A percentile compares a stretch with the other conserved stretches of the same genome.
Conservation (phyloP, 2,329 filamentous ascomycete genomes). For the Diaporthe helianthi region DNA sequence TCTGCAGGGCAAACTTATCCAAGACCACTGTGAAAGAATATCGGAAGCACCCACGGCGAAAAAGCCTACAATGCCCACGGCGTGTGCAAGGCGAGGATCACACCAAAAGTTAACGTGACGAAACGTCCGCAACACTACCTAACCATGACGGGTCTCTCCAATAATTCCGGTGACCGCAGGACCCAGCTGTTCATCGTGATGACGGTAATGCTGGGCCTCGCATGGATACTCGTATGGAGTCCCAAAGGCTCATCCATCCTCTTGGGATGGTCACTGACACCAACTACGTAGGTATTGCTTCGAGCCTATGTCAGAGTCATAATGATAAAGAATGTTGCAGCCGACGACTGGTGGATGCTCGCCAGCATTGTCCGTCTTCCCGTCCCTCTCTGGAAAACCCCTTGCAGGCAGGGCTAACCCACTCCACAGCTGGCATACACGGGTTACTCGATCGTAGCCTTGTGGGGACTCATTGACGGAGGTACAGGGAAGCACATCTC, state of each 20-base stretch:
- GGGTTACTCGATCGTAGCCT: slow-evolving; percentile 42
- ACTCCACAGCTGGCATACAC: slow-evolving; percentile 45
- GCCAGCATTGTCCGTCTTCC: slow-evolving; percentile 48
- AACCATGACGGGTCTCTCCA: slow-evolving; percentile 5
- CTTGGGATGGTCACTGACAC: not conserved
- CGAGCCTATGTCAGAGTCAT: slow-evolving; percentile 53
- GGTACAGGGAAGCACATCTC: slow-evolving; percentile 41
- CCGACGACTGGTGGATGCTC: slow-evolving; percentile 58
- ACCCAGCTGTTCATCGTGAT: slow-evolving; percentile 22
- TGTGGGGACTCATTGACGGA: slow-evolving; percentile 43
- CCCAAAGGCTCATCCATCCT: too few relatives aligned
- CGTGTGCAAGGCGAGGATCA: not conserved
- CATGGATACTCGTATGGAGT: slow-evolving; percentile 28
- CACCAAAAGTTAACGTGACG: slow-evolving; percentile 11
- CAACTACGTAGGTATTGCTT: slow-evolving; percentile 41
- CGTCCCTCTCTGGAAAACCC: too few relatives aligned
- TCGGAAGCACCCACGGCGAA: not conserved
- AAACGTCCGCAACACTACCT: slow-evolving; percentile 12
- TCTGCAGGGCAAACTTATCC: not conserved
- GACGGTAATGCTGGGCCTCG: not conserved
- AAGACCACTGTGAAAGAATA: not conserved
- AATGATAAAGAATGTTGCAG: slow-evolving; percentile 50
- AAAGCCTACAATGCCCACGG: slow-evolving; percentile 4
- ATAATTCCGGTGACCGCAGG: not conserved
- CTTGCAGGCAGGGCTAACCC: slow-evolving; percentile 5